Evolutionary conservation across 306 rosid species (phyloP).

Genomic region (Sesbania bispinosa): DNA sequence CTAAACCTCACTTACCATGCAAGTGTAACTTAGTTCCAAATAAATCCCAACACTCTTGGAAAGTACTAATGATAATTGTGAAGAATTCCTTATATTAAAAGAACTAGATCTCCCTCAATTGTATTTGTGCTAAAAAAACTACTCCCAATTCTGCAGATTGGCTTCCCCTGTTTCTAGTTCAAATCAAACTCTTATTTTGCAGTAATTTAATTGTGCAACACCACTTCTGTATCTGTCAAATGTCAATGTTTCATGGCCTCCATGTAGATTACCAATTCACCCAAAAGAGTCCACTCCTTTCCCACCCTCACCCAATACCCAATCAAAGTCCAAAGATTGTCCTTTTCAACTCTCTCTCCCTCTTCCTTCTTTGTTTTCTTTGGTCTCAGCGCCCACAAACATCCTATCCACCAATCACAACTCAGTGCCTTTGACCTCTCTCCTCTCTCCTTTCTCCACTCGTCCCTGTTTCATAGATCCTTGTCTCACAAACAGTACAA

Average conservation of each 20-base stretch:
- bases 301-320: constrained; percentile 6
- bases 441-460: constrained; percentile 19
- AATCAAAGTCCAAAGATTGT: constrained; percentile 34
- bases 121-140: too few relatives aligned
- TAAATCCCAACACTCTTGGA: too few relatives aligned
- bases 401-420: constrained; percentile 70
- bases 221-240: background rate
- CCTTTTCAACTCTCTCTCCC: constrained; percentile 10
- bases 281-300: background rate
- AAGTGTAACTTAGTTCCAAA: too few relatives aligned
- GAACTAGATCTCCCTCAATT: too few relatives aligned
- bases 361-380: background rate
- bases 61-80: too few relatives aligned
- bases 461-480: constrained; percentile 48
- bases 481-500: constrained; percentile 34
- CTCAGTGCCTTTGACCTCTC: constrained; percentile 51
- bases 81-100: too few relatives aligned
- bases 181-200: too few relatives aligned
- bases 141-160: too few relatives aligned
- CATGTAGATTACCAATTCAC: constrained; percentile 20
- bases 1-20: too few relatives aligned
- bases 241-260: background rate
- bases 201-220: background rate
- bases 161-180: too few relatives aligned
- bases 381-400: constrained; percentile 37